A percentile compares a stretch with the other conserved stretches of the same genome.
These are phyloP conservation scores for Acer negundo DNA, from an alignment of 345 rosid genomes.

Conservation along the genomic window DNA sequence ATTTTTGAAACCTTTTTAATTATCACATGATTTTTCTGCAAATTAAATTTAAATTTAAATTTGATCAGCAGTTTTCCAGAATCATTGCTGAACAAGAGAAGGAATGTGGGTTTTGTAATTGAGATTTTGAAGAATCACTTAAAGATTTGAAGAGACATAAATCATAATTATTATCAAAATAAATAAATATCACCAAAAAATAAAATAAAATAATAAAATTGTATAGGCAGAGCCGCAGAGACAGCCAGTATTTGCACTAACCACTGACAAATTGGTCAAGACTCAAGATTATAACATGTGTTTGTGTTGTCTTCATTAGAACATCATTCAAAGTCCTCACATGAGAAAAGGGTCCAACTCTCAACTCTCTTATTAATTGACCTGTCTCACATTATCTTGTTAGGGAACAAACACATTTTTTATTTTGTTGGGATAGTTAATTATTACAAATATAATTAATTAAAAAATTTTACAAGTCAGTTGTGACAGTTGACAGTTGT, in stretches of 20 bases:
- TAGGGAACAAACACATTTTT: too few species aligned
- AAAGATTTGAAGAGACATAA: background rate
- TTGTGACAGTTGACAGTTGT: background rate
- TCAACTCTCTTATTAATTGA: background rate
- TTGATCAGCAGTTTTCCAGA: background rate
- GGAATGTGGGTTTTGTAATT: constrained; percentile 13
- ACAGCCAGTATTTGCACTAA: background rate
- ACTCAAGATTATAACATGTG: constrained; percentile 31
- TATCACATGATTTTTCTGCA: background rate
- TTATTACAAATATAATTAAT: too few species aligned
- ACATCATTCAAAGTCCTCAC: constrained; percentile 32
- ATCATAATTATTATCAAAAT: too few species aligned
- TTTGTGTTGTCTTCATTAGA: constrained; percentile 19
- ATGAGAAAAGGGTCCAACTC: constrained; percentile 22
- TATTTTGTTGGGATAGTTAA: too few species aligned
- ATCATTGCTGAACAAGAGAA: background rate
- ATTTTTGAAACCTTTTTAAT: too few species aligned
- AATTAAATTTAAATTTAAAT: too few species aligned
- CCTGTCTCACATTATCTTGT: too few species aligned
- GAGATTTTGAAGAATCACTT: constrained; percentile 1
- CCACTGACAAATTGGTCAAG: constrained; percentile 9
- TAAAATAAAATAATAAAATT: too few species aligned
- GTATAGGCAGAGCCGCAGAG: background rate
- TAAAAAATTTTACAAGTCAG: background rate
- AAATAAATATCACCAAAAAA: too few species aligned